Evolutionary conservation across 2,329 filamentous ascomycete species (phyloP).

Genomic region (Colletotrichum graminicola): DNA sequence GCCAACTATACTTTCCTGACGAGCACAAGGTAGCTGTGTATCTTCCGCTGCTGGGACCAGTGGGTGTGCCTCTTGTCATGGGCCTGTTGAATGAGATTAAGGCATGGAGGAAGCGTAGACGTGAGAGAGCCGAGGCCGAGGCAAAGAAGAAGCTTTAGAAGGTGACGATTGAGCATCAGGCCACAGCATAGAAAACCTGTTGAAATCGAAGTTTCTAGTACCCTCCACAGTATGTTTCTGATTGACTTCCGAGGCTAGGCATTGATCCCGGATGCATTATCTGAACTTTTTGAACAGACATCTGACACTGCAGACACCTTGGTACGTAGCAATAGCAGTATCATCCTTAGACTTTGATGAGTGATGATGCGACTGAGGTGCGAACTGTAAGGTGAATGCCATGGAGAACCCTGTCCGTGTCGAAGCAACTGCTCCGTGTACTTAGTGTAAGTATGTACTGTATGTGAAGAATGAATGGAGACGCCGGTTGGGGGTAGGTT

Average conservation of each 20-base stretch:
- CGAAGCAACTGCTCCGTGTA: background rate
- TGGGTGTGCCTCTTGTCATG: constrained; percentile 90
- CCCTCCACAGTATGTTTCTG: background rate
- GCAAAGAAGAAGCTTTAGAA: constrained; percentile 49
- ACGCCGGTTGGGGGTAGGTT: background rate
- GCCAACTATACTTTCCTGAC: constrained; percentile 97
- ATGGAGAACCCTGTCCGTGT: background rate
- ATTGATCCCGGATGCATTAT: background rate
- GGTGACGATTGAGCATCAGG: constrained; percentile 39
- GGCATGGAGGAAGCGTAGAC: constrained; percentile 65
- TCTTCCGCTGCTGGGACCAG: constrained; percentile 87
- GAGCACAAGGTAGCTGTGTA: constrained; percentile 99
- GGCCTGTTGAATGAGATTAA: constrained; percentile 85
- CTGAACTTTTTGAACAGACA: background rate
- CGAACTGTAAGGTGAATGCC: background rate
- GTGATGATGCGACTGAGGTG: background rate
- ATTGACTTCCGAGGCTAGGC: background rate
- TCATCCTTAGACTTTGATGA: background rate
- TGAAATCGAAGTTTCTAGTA: background rate
- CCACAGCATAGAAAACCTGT: background rate
- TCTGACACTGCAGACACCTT: background rate
- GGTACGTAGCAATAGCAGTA: background rate
- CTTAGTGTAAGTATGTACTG: background rate
- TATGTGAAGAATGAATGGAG: background rate
- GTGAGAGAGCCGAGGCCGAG: constrained; percentile 55